These are phyloP conservation scores for Lepidopterella palustris DNA, from an alignment of 495 filamentous ascomycete species.

Conservation along the genomic window DNA sequence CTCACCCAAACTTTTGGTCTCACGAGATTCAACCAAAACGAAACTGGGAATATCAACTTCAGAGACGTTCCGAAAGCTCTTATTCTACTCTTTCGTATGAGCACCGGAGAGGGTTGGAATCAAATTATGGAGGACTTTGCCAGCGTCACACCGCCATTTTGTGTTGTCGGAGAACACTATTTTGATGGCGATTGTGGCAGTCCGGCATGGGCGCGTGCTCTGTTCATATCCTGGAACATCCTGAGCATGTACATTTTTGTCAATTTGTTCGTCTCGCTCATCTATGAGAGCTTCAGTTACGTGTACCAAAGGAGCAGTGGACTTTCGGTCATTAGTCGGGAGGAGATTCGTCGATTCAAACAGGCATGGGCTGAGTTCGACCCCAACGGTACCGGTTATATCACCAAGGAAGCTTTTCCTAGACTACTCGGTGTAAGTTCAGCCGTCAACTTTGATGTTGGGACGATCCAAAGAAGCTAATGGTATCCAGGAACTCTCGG, in stretches of 20 bases:
- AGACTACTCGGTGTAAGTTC: constrained; percentile 67
- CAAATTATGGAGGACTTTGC: constrained; percentile 95
- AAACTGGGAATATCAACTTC: constrained; percentile 83
- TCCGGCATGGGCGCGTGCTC: constrained; percentile 69
- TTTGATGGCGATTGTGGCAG: constrained; percentile 92
- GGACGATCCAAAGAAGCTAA: background rate
- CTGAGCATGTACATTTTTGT: constrained; percentile 99
- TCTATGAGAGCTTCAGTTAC: constrained; percentile 99
- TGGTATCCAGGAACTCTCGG: constrained; percentile 65
- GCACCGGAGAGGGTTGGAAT: constrained; percentile 95
- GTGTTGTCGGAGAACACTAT: constrained; percentile 59
- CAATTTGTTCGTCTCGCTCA: constrained; percentile 94
- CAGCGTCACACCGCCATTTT: constrained; percentile 64
- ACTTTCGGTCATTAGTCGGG: constrained; percentile 73
- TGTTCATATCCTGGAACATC: constrained; percentile 98
- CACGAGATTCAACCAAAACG: constrained; percentile 71
- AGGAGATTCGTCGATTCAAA: constrained; percentile 94
- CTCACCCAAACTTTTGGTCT: constrained; percentile 95
- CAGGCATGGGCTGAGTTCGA: constrained; percentile 96
- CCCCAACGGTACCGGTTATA: constrained; percentile 82
- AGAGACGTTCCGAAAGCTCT: constrained; percentile 87
- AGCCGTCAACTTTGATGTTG: background rate
- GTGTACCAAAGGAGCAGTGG: constrained; percentile 94
- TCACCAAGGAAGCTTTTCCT: constrained; percentile 87
- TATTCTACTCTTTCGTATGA: constrained; percentile 87